Base-by-base conservation (phyloP, 2,329 filamentous ascomycete genomes). In the Conoideocrella luteorostrata region DNA sequence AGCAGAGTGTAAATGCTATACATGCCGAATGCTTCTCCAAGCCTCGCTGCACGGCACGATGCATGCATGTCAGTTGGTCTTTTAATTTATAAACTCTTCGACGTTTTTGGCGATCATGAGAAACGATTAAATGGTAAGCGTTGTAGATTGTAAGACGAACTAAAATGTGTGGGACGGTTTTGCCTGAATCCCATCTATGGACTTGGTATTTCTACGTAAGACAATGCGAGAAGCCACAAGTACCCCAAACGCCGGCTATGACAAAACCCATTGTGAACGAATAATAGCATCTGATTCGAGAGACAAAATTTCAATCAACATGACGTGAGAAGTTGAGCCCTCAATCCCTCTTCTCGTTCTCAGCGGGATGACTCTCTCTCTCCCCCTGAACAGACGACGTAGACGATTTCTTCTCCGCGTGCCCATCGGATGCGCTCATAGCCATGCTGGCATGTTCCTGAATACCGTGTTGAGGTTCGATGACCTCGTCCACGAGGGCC, bases 381-480 rank as follows among this genome's bases (percentile, higher is more conserved):
- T 44, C 40, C 24, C 41, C 52, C 17, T 41, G 37, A 7, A 45
- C 29, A 12, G 50, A 52, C 18, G 50, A 51, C 3, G 43, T 18
- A 3, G 41, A 33, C 22, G 47, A 49, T 21, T 43, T 49, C 40
- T 49, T 46, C 12, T 47, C 47, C 4, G 17, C 49, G 17, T 41
- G 47, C 12, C 24, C 46, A 7, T 52, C 51, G 5, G 52, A 52
- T 2, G 45, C 45, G 38, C 48, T 54, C 11, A 41, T 47, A 5
- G 61, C 59, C 62, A 70, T 64, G 48, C 57, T 56, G 45, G 67
- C 66, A 62, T 89, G 85, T 60, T 83, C 77, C 47, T 73, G 71
- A 52, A 88, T 86, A 47, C 84, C 86, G 61, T 89, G 84, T 58
- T 85, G 80, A 13, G 86, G 83, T 53, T 62, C 62, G 42, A 84